Evolutionary conservation across 106 monocot genomes (phyloP).

Genomic region (Posidonia australis): DNA sequence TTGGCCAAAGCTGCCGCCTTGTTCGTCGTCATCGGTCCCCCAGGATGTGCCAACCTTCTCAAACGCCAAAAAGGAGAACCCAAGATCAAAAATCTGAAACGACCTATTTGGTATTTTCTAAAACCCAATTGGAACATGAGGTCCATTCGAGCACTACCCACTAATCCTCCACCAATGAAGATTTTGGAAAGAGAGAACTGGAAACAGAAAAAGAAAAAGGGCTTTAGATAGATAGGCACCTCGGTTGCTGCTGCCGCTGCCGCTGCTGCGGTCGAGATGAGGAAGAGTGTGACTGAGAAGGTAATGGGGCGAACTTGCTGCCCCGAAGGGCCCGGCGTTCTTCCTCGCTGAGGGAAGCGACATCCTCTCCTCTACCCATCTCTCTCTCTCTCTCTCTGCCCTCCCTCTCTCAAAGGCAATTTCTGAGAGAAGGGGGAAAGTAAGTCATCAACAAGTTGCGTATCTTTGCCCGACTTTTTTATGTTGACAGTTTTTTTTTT

Average conservation of each 20-base stretch:
- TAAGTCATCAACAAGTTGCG: too few species aligned
- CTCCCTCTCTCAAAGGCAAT: too few species aligned
- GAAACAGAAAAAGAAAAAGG: neutral
- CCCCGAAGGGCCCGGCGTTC: conserved; percentile 84
- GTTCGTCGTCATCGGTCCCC: conserved; percentile 84
- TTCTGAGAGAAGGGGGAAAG: too few species aligned
- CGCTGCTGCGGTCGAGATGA: neutral
- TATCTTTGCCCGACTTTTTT: too few species aligned
- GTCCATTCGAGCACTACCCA: neutral
- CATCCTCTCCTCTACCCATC: conserved; percentile 1
- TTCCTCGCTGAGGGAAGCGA: conserved; percentile 41
- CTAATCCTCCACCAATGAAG: too few species aligned
- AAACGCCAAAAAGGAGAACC: neutral
- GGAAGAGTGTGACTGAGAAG: conserved; percentile 13
- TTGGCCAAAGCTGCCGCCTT: conserved; percentile 96
- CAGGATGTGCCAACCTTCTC: conserved; percentile 80
- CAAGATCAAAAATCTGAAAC: neutral
- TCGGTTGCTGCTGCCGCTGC: conserved; percentile 4
- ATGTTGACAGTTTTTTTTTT: too few species aligned
- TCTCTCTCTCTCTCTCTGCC: neutral
- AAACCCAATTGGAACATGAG: neutral
- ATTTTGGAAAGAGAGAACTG: neutral
- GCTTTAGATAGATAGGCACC: conserved; percentile 10
- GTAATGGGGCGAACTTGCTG: conserved; percentile 83
- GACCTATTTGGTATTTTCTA: too few species aligned